phyloP scores from a whole-genome alignment of 306 rosid genomes.

The Gillenia trifoliata region DNA sequence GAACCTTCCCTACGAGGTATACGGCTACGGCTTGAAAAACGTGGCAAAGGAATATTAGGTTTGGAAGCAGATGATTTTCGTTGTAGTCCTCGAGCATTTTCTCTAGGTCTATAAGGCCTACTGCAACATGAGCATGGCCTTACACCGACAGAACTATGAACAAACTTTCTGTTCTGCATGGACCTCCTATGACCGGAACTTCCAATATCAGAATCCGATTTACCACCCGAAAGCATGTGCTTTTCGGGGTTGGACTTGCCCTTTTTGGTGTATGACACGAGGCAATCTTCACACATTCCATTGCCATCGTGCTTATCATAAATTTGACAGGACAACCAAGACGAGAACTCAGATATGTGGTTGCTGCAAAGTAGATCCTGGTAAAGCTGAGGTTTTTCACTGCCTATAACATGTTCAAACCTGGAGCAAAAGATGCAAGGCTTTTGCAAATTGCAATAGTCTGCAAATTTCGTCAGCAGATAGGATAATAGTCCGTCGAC shows the following conservation, averaged over 20 bases:
- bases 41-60: slow-evolving; percentile 53
- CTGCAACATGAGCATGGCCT: slow-evolving; percentile 53
- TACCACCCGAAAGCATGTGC: slow-evolving; percentile 44
- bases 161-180: slow-evolving; percentile 25
- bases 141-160: slow-evolving; percentile 25
- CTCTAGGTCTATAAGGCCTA: slow-evolving; percentile 44
- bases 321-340: slow-evolving; percentile 47
- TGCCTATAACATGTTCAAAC: slow-evolving; percentile 50
- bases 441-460: slow-evolving; percentile 57
- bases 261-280: slow-evolving; percentile 37
- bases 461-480: slow-evolving; percentile 58
- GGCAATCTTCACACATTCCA: slow-evolving; percentile 66
- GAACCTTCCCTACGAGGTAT: slow-evolving; percentile 31
- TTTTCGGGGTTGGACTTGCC: slow-evolving; percentile 25
- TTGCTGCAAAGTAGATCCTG: slow-evolving; percentile 52
- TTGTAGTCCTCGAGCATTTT: slow-evolving; percentile 30
- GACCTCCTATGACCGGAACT: slow-evolving; percentile 35
- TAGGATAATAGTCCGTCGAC: slow-evolving; percentile 54
- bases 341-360: slow-evolving; percentile 61
- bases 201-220: slow-evolving; percentile 39
- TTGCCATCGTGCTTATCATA: slow-evolving; percentile 50
- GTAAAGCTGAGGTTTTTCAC: slow-evolving; percentile 37
- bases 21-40: slow-evolving; percentile 32
- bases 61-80: slow-evolving; percentile 42
- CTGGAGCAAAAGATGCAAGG: slow-evolving; percentile 88